Base-by-base conservation (phyloP, 768 basidiomycete genomes). In the Tephrocybe sp. region DNA sequence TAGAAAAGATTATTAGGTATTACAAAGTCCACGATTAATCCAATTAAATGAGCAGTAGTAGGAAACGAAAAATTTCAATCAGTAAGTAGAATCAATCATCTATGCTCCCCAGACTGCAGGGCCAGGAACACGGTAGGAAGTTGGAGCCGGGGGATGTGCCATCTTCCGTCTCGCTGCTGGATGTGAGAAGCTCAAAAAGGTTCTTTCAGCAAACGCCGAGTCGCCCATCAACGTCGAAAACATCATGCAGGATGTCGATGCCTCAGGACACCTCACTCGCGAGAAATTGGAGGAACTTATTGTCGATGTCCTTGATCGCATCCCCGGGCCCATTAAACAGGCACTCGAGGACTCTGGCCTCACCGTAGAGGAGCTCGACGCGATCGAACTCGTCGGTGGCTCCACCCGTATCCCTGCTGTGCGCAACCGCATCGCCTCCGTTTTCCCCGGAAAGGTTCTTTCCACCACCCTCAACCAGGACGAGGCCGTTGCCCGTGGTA, bases 401-500 rank as follows among this genome's bases (percentile, higher is more conserved):
- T 80, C 83, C 16, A 96, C 94, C 1, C 94, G 95, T 71, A 78
- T 98, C 49, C 96, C 96, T 19, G 85, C 95, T 26, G 88, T 98
- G 65, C 92, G 95, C 65, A 74, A 81, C 33, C 82, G 86, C 66
- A 95, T 99, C 71, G 84, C 89, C 63, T 76, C 80, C 30, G 87
- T 84, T 55, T 94, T 97, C 72, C 74, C 76, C 33, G 89, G 88
- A 47, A 93, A 93, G 72, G 51, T 72, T n/a, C 86, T 98, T 58
- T 89, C 82, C 14, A 87, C 87, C 59, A 98, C 97, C 30, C 85
- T 96, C 65, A 99, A 98, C 78, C 92, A 95, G 73, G 97, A 98
- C 60, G 97, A 98, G 74, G 95, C 97, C 53, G 79, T 94, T 60
- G 93, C 92, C 8, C 91, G 96, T 39, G 97, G 96, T 38, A 89